phyloP scores from a whole-genome alignment of 768 basidiomycete species.

The Amanita fuliginea region DNA sequence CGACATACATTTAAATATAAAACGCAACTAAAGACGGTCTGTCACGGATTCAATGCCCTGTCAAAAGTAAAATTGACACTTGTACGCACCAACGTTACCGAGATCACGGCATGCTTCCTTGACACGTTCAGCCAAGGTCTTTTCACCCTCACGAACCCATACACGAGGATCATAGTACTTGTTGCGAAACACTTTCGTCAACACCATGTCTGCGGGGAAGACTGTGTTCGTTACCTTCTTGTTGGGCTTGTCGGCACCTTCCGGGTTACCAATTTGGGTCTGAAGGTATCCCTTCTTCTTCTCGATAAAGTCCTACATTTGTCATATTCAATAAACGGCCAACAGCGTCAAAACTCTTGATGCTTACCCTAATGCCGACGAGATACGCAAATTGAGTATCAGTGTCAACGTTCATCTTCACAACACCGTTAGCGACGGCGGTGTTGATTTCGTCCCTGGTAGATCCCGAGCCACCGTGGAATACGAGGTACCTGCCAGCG shows the following conservation, averaged over 20 bases:
- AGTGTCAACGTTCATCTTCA: constrained; percentile 99
- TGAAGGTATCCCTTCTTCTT: constrained; percentile 84
- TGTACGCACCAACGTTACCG: constrained; percentile 37
- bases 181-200: constrained; percentile 6
- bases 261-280: constrained; percentile 94
- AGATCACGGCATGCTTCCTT: constrained; percentile 91
- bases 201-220: background rate
- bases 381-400: constrained; percentile 93
- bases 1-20: background rate
- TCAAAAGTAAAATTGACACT: background rate
- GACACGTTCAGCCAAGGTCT: constrained; percentile 79
- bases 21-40: constrained; percentile 9
- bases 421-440: constrained; percentile 85
- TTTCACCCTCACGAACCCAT: constrained; percentile 98
- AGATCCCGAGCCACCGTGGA: constrained; percentile 99
- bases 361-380: constrained; percentile 59
- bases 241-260: constrained; percentile 95
- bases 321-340: background rate
- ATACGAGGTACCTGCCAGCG: constrained; percentile 77
- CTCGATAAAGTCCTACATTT: constrained; percentile 66
- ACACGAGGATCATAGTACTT: constrained; percentile 95
- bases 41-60: background rate
- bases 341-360: constrained; percentile 1
- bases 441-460: constrained; percentile 91
- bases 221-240: constrained; percentile 65